phyloP scores from a whole-genome alignment of 169 alveolate species.

The Hepatocystis sp. region DNA sequence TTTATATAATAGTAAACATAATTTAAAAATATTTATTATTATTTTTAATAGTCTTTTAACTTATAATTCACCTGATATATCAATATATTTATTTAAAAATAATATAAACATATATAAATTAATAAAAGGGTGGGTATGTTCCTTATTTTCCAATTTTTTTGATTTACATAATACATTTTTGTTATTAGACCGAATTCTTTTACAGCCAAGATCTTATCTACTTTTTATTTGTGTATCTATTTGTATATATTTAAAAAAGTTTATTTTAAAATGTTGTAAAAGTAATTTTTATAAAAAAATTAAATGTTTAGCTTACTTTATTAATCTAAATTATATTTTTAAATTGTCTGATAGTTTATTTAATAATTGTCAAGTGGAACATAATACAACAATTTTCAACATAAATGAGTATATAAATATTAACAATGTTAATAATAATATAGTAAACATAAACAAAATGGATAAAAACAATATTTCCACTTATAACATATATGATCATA shows the following conservation, averaged over 20 bases:
- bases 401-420: neutral
- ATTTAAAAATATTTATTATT: slow-evolving; percentile 7
- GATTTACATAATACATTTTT: slow-evolving; percentile 26
- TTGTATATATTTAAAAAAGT: slow-evolving; percentile 16
- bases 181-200: slow-evolving; percentile 29
- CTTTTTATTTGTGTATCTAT: slow-evolving; percentile 22
- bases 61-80: slow-evolving; percentile 36
- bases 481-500: slow-evolving; percentile 1
- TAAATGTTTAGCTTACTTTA: slow-evolving; percentile 14
- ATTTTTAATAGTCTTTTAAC: slow-evolving; percentile 51
- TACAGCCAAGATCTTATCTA: slow-evolving; percentile 21
- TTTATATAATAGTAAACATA: slow-evolving; percentile 10
- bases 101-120: slow-evolving; percentile 14
- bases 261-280: slow-evolving; percentile 1
- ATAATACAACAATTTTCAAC: neutral
- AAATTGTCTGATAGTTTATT: slow-evolving; percentile 11
- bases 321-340: slow-evolving; percentile 28
- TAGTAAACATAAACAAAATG: neutral
- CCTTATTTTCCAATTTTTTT: slow-evolving; percentile 46
- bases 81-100: slow-evolving; percentile 44
- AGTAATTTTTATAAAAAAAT: slow-evolving; percentile 5
- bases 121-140: slow-evolving; percentile 31
- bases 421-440: too few relatives aligned
- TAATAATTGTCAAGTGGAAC: slow-evolving; percentile 4
- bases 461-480: too few relatives aligned